Conservation (phyloP, 768 basidiomycete species). For the Amanita polypyramis region DNA sequence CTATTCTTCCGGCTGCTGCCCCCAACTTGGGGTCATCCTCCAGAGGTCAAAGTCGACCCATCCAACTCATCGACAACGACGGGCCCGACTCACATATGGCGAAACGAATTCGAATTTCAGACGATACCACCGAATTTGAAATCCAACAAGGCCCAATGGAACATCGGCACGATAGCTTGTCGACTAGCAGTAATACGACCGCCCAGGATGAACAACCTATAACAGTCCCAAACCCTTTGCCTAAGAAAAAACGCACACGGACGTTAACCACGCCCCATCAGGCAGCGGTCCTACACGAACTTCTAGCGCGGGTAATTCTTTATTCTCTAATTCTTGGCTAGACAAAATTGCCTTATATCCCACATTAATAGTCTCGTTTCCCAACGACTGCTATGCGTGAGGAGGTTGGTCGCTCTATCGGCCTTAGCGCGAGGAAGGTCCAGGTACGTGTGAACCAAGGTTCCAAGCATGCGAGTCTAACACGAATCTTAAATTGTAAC, state of each 20-base stretch:
- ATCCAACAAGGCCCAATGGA: slow-evolving; percentile 12
- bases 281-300: slow-evolving; percentile 75
- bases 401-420: slow-evolving; percentile 78
- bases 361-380: slow-evolving; percentile 61
- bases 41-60: slow-evolving; percentile 13
- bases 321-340: background rate
- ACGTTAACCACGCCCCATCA: slow-evolving; percentile 84
- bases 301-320: slow-evolving; percentile 67
- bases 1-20: background rate
- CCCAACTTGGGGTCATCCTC: background rate
- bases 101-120: slow-evolving; percentile 31
- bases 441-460: slow-evolving; percentile 45
- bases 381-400: slow-evolving; percentile 83
- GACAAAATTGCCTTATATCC: slow-evolving; percentile 4
- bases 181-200: slow-evolving; percentile 28
- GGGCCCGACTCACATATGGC: slow-evolving; percentile 27
- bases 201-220: slow-evolving; percentile 47
- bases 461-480: slow-evolving; percentile 4
- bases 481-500: slow-evolving; percentile 12
- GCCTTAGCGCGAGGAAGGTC: slow-evolving; percentile 83
- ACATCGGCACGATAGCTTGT: slow-evolving; percentile 14
- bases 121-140: slow-evolving; percentile 13
- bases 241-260: slow-evolving; percentile 76
- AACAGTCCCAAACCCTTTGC: slow-evolving; percentile 32
- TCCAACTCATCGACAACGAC: slow-evolving; percentile 19